phyloP scores from a whole-genome alignment of 2,329 filamentous ascomycete genomes.

The Raffaelea deltoideospora region DNA sequence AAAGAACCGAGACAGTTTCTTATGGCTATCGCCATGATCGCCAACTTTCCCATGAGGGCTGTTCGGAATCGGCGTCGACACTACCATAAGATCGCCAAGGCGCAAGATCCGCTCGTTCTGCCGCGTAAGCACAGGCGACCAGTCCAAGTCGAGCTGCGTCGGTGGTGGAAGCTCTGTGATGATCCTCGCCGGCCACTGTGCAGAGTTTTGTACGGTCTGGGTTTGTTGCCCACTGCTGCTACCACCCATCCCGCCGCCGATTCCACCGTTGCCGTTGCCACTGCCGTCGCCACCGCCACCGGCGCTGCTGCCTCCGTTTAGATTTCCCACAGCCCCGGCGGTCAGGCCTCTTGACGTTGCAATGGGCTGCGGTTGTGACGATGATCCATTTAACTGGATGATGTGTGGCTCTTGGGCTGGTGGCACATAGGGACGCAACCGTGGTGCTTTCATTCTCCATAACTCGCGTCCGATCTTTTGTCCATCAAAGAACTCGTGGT shows the following conservation, averaged over 20 bases:
- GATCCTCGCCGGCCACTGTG: slow-evolving; percentile 55
- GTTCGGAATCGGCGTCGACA: slow-evolving; percentile 62
- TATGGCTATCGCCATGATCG: slow-evolving; percentile 52
- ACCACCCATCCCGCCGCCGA: not conserved
- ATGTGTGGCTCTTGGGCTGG: slow-evolving; percentile 57
- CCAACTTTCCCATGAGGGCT: slow-evolving; percentile 56
- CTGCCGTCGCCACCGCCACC: not conserved
- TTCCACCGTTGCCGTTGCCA: not conserved
- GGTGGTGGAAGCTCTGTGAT: slow-evolving; percentile 96
- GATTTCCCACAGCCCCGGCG: too few relatives aligned
- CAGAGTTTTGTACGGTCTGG: slow-evolving; percentile 20
- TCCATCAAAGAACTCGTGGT: slow-evolving; percentile 87
- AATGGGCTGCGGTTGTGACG: slow-evolving; percentile 19
- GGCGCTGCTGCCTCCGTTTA: too few relatives aligned
- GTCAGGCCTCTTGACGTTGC: slow-evolving; percentile 15
- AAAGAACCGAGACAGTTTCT: slow-evolving; percentile 89
- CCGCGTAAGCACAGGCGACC: slow-evolving; percentile 86
- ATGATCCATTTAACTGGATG: slow-evolving; percentile 56
- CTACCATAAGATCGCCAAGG: slow-evolving; percentile 77
- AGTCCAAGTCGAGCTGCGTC: slow-evolving; percentile 92
- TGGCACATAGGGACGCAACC: slow-evolving; percentile 70
- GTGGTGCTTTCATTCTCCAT: slow-evolving; percentile 82
- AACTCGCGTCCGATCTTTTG: slow-evolving; percentile 68
- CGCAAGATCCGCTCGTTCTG: slow-evolving; percentile 91
- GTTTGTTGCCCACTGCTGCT: not conserved